These are phyloP conservation scores for Mimosa pudica DNA, from an alignment of 306 rosid species.

Conservation along the genomic window DNA sequence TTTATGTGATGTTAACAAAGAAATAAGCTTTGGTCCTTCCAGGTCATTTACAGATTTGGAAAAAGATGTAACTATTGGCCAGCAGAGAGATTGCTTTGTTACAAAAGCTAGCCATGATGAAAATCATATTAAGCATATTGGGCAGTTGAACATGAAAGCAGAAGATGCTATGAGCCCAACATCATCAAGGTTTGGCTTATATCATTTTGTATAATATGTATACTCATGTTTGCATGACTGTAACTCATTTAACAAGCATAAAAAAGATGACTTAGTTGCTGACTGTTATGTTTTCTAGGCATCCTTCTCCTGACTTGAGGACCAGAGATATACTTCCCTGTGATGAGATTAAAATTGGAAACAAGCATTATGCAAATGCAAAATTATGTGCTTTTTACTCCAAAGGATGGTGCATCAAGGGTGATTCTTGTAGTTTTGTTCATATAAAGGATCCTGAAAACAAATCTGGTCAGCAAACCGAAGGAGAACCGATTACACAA, in stretches of 20 bases:
- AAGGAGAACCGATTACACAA: conserved; percentile 42
- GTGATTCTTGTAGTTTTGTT: conserved; percentile 59
- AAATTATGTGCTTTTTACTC: conserved; percentile 54
- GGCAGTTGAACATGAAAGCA: conserved; percentile 34
- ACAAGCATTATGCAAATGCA: conserved; percentile 41
- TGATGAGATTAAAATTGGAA: conserved; percentile 43
- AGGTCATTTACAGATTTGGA: conserved; percentile 10
- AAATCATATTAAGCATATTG: conserved; percentile 26
- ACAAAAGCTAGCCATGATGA: conserved; percentile 23
- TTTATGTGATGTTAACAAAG: conserved; percentile 21
- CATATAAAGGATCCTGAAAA: conserved; percentile 44
- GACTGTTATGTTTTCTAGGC: conserved; percentile 47
- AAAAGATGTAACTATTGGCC: conserved; percentile 33
- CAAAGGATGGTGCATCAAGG: conserved; percentile 74
- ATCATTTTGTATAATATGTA: not conserved
- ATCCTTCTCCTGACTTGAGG: conserved; percentile 38
- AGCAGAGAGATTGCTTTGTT: not conserved
- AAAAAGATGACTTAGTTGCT: conserved; percentile 41
- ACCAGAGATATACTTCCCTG: conserved; percentile 37
- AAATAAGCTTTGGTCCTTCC: conserved; percentile 26
- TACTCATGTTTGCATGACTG: conserved; percentile 16
- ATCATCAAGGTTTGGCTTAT: conserved; percentile 47
- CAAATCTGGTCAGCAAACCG: conserved; percentile 33
- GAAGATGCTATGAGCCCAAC: conserved; percentile 28
- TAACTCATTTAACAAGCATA: not conserved